Percentiles rank a stretch among this genome's conserved stretches.
phyloP scores from a whole-genome alignment of 768 basidiomycete species.

The Cubamyces lactineus region DNA sequence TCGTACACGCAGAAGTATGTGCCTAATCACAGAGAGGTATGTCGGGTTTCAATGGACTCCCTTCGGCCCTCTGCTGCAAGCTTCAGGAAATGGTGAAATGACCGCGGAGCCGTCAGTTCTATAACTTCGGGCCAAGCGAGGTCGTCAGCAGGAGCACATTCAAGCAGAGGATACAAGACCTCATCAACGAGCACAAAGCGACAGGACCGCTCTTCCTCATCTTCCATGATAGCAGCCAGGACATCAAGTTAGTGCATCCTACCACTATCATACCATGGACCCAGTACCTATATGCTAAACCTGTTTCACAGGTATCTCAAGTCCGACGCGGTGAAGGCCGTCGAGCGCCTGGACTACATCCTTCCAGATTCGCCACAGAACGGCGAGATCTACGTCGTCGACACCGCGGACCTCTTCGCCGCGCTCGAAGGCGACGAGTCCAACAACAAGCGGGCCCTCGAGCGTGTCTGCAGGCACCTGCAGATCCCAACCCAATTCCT shows the following conservation, averaged over 20 bases:
- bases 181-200: slow-evolving; percentile 45
- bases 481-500: slow-evolving; percentile 56
- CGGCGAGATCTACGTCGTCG: slow-evolving; percentile 64
- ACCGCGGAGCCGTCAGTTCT: slow-evolving; percentile 47
- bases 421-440: slow-evolving; percentile 67
- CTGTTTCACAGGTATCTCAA: slow-evolving; percentile 51
- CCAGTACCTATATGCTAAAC: not conserved
- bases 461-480: slow-evolving; percentile 64
- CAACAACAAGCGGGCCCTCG: slow-evolving; percentile 57
- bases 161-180: slow-evolving; percentile 51
- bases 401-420: slow-evolving; percentile 75
- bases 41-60: not conserved
- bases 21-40: slow-evolving; percentile 51
- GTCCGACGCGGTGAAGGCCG: slow-evolving; percentile 51
- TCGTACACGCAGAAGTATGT: slow-evolving; percentile 68
- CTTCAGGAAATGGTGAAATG: slow-evolving; percentile 1
- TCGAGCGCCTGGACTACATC: slow-evolving; percentile 54
- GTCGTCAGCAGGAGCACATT: slow-evolving; percentile 53
- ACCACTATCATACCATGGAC: not conserved
- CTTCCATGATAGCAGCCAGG: slow-evolving; percentile 78
- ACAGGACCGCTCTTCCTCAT: slow-evolving; percentile 73
- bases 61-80: not conserved
- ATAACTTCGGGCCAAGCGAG: slow-evolving; percentile 66
- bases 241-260: slow-evolving; percentile 62
- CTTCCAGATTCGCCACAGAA: slow-evolving; percentile 60